These are phyloP conservation scores for Pyrrhoderma lamaoense DNA, from an alignment of 1,284 basidiomycete species.

Conservation along the genomic window DNA sequence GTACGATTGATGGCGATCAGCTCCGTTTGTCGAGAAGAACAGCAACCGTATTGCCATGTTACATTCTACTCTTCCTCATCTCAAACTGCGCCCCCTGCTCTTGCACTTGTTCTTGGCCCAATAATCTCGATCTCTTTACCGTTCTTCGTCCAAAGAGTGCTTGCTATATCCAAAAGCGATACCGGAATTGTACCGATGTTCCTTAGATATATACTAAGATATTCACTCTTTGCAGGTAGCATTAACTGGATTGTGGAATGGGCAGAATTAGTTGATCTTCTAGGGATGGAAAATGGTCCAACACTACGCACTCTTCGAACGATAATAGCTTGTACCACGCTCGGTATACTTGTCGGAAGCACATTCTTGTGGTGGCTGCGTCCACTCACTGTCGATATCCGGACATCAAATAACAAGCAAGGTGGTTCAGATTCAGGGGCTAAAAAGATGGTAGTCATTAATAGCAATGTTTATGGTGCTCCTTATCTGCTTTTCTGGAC, in stretches of 20 bases:
- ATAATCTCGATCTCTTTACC: constrained; percentile 57
- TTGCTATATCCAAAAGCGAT: constrained; percentile 68
- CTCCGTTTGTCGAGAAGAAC: constrained; percentile 92
- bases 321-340: constrained; percentile 51
- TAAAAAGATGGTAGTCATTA: constrained; percentile 57
- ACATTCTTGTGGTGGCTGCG: constrained; percentile 64
- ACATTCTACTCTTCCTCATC: constrained; percentile 80
- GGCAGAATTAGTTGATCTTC: constrained; percentile 47
- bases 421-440: background rate
- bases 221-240: constrained; percentile 50
- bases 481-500: constrained; percentile 80
- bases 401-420: constrained; percentile 10
- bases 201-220: constrained; percentile 51
- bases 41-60: constrained; percentile 79
- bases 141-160: constrained; percentile 45
- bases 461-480: constrained; percentile 85
- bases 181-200: constrained; percentile 62
- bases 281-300: constrained; percentile 34
- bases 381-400: constrained; percentile 67
- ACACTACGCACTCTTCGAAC: constrained; percentile 49
- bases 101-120: constrained; percentile 48
- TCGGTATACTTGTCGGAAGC: constrained; percentile 44
- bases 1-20: constrained; percentile 68
- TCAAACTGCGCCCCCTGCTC: constrained; percentile 52
- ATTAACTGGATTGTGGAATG: constrained; percentile 79